Evolutionary conservation across 371 early-diverging fungal species (phyloP).

Genomic region (Syncephalis fuscata): DNA sequence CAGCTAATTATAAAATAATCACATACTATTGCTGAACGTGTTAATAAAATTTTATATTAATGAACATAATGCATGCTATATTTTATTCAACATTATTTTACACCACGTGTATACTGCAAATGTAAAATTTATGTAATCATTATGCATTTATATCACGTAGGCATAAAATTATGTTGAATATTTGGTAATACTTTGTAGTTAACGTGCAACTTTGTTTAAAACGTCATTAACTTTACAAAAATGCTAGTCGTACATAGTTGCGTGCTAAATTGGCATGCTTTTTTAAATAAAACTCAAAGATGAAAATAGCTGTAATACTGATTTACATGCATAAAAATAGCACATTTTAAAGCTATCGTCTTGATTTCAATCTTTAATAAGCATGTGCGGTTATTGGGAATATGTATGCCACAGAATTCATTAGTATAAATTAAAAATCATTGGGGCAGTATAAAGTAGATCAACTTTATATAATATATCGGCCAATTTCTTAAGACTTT

Average conservation of each 20-base stretch:
- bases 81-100: no score
- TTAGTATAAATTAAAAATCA: constrained; percentile 87
- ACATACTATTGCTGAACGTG: no score
- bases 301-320: constrained; percentile 86
- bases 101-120: no score
- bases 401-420: constrained; percentile 52
- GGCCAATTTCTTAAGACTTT: constrained; percentile 55
- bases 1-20: no score
- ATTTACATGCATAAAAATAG: constrained; percentile 78
- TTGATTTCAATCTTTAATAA: constrained; percentile 35
- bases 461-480: constrained; percentile 45
- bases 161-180: no score
- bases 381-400: constrained; percentile 40
- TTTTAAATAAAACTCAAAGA: constrained; percentile 72
- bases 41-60: no score
- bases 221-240: constrained; percentile 85
- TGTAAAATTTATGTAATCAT: no score
- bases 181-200: constrained; percentile 40
- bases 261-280: constrained; percentile 52
- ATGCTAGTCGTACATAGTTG: constrained; percentile 76
- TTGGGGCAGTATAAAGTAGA: constrained; percentile 71
- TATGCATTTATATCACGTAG: no score
- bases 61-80: no score
- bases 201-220: constrained; percentile 52
- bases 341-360: constrained; percentile 67